Evolutionary conservation across 2,329 filamentous ascomycete genomes (phyloP), one percentile per base, ranked within the genome.

Genomic region (Aspergillus pseudoviridinutans): DNA sequence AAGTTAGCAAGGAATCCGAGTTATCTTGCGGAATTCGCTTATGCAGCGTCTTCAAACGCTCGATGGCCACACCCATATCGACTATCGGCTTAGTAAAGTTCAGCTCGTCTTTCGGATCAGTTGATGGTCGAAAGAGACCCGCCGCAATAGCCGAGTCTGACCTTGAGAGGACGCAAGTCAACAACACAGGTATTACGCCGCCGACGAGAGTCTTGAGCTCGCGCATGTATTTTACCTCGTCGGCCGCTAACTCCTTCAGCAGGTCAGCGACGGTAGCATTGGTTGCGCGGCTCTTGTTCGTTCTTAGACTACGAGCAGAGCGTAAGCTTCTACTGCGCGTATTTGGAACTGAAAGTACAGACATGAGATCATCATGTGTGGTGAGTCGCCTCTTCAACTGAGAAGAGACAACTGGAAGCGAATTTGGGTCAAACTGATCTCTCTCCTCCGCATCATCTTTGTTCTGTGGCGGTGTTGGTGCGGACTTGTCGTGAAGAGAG

Each of bases 181-280:
- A 78, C 1, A 99, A 82, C 2, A 97, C 93, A 0, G 94, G 94
- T 56, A 99, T 90, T 24, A 99, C 93, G 56, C 94, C 94, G 66
- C 96, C 92, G 7, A 97, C 92, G 32, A 99, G 77, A 0, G 94
- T 97, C 69, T 92, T 91, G 32, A 99, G 82, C 74, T 99, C 94
- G 55, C 92, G 85, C 75, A 89, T 88, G 70, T 97, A 99, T 64
- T 94, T 89, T 49, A 84, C 79, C 74, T 99, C 94, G 65, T 97
- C 94, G 4, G 88, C 84, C 10, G 84, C 80, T 61, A 99, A 86
- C 68, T 96, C 92, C 53, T 83, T 82, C 71, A 97, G 82, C 22
- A 97, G 78, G 61, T 93, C 91, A 24, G 84, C 80, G 10, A 91
- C 80, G 1, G 88, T 92, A 44, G 89, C 86, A 56, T 83, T 85